Conservation (phyloP, 2,329 filamentous ascomycete genomes). For the Aspergillus pseudoglaucus region DNA sequence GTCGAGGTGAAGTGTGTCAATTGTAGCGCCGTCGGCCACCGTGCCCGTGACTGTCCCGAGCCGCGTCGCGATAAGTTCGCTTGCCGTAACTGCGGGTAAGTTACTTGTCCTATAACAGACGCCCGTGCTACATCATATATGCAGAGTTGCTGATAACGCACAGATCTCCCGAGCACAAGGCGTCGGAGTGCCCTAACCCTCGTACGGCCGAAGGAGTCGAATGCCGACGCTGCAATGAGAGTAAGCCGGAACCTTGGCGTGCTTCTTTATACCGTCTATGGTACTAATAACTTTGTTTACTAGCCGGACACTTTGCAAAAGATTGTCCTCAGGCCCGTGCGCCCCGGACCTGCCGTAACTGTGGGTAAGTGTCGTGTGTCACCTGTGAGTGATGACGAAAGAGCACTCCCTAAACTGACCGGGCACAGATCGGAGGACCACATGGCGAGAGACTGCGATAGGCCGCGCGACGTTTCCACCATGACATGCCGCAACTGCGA, state of each 20-base stretch:
- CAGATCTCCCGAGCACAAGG: slow-evolving; percentile 40
- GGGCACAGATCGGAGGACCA: slow-evolving; percentile 34
- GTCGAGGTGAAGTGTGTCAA: slow-evolving; percentile 46
- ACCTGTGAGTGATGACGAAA: background rate
- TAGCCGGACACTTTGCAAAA: slow-evolving; percentile 42
- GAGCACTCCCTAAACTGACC: slow-evolving; percentile 10
- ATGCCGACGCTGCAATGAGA: slow-evolving; percentile 39
- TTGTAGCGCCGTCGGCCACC: slow-evolving; percentile 43
- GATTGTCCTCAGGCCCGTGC: slow-evolving; percentile 37
- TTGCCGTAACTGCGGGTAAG: slow-evolving; percentile 51
- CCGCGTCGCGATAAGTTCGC: slow-evolving; percentile 31
- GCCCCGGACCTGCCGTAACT: slow-evolving; percentile 39
- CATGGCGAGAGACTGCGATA: slow-evolving; percentile 37
- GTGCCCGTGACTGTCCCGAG: slow-evolving; percentile 42
- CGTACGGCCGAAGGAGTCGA: slow-evolving; percentile 39
- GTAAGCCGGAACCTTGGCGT: slow-evolving; percentile 17
- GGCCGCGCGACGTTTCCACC: slow-evolving; percentile 34
- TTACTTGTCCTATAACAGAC: background rate
- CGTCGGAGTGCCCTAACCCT: slow-evolving; percentile 43
- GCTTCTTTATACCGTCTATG: background rate
- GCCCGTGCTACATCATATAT: background rate
- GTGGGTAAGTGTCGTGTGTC: slow-evolving; percentile 28
- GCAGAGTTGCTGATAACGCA: background rate
- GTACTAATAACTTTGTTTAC: background rate
- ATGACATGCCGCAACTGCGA: slow-evolving; percentile 44